Conservation (phyloP, 805 yeast species). For the Nakazawaea wyomingensis region DNA sequence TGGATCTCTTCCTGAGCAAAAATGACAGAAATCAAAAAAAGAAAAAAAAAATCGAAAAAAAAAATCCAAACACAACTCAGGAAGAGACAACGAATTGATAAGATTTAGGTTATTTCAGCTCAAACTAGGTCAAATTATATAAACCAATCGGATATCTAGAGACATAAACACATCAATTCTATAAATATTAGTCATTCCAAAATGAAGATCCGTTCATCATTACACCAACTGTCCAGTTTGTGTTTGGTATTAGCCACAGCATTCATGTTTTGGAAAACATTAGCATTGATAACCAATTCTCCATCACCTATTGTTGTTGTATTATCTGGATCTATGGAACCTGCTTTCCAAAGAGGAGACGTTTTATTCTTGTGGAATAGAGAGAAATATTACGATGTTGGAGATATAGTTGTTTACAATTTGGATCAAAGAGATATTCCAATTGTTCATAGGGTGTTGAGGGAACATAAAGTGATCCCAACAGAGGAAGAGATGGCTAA, state of each 20-base stretch:
- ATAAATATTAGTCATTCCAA: conserved; percentile 1
- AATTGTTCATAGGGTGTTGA: conserved; percentile 91
- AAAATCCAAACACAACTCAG: neutral
- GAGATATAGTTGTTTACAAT: conserved; percentile 93
- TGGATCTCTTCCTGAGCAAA: too few species aligned
- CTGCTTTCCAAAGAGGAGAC: conserved; percentile 98
- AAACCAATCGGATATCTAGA: too few species aligned
- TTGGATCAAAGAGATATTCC: conserved; percentile 77
- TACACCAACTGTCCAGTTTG: conserved; percentile 63
- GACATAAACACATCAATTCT: neutral
- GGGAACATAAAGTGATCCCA: conserved; percentile 58
- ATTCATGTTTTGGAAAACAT: conserved; percentile 84
- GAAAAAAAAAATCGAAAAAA: neutral
- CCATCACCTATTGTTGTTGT: conserved; percentile 96
- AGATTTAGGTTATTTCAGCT: too few species aligned
- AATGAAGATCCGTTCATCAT: conserved; percentile 60
- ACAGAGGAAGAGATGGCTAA: conserved; percentile 17
- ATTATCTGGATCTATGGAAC: conserved; percentile 98
- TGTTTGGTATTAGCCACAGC: conserved; percentile 83
- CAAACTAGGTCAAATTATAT: too few species aligned
- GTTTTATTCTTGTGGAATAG: conserved; percentile 89
- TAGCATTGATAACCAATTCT: conserved; percentile 71
- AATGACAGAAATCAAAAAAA: too few species aligned
- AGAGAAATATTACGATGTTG: conserved; percentile 59
- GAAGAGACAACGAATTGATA: neutral